Percentiles rank a stretch among this genome's conserved stretches.
Evolutionary conservation across 768 basidiomycete species (phyloP).

Genomic region (Leccinum variicolor): DNA sequence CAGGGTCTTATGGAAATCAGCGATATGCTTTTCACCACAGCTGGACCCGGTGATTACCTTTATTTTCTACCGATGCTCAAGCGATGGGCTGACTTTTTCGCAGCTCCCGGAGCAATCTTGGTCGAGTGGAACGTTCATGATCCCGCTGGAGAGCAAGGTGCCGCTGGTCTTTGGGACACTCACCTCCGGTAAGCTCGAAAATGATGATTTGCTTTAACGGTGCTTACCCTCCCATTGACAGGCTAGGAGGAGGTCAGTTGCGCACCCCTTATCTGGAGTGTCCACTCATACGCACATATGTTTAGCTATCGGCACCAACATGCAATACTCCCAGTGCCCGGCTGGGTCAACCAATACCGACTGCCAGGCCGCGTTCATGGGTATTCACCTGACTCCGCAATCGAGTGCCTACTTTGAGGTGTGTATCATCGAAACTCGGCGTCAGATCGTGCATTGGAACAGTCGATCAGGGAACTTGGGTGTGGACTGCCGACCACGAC

Average conservation of each 20-base stretch:
- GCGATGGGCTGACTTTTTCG: background rate
- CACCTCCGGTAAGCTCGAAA: slow-evolving; percentile 32
- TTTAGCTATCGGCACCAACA: slow-evolving; percentile 50
- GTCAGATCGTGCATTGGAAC: background rate
- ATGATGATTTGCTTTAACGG: background rate
- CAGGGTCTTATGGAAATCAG: slow-evolving; percentile 57
- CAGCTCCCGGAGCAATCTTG: slow-evolving; percentile 45
- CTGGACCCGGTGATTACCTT: slow-evolving; percentile 38
- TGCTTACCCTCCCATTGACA: background rate
- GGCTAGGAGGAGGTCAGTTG: slow-evolving; percentile 27
- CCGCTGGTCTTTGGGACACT: slow-evolving; percentile 51
- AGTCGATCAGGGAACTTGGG: slow-evolving; percentile 59
- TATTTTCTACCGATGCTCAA: background rate
- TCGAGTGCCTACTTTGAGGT: slow-evolving; percentile 67
- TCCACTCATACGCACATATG: too few species aligned
- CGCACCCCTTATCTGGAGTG: background rate
- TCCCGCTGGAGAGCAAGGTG: slow-evolving; percentile 47
- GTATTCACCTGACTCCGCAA: slow-evolving; percentile 52
- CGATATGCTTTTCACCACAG: slow-evolving; percentile 59
- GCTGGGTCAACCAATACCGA: slow-evolving; percentile 36
- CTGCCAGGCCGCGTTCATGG: slow-evolving; percentile 66
- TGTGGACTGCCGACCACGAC: slow-evolving; percentile 75
- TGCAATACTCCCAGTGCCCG: slow-evolving; percentile 43
- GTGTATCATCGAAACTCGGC: background rate
- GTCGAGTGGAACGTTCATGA: slow-evolving; percentile 62